phyloP scores from a whole-genome alignment of 441 rosid species.

The Manihot esculenta region DNA sequence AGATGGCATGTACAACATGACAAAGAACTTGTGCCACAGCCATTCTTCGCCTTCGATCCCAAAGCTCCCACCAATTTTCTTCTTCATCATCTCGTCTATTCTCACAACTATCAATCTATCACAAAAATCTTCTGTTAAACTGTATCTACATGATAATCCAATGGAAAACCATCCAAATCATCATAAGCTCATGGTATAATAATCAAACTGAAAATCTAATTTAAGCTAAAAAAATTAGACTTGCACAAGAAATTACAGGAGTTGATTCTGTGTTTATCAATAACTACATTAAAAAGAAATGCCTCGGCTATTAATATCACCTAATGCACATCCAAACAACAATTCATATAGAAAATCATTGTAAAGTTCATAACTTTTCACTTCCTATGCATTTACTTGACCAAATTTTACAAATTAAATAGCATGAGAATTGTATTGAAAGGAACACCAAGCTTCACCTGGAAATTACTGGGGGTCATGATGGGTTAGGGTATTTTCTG shows the following conservation, averaged over 20 bases:
- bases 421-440: background rate
- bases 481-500: slow-evolving; percentile 14
- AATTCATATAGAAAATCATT: background rate
- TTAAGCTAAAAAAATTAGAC: background rate
- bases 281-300: background rate
- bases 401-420: background rate
- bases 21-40: slow-evolving; percentile 25
- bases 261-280: background rate
- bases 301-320: background rate
- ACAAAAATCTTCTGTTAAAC: background rate
- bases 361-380: background rate
- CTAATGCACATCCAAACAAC: background rate
- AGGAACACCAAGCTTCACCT: slow-evolving; percentile 1
- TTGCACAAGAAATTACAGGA: too few species aligned
- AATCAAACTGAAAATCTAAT: background rate
- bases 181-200: background rate
- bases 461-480: slow-evolving; percentile 11
- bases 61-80: slow-evolving; percentile 19
- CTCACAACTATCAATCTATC: slow-evolving; percentile 22
- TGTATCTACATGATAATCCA: too few species aligned
- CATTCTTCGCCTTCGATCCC: slow-evolving; percentile 25
- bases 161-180: background rate
- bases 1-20: slow-evolving; percentile 21
- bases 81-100: slow-evolving; percentile 18
- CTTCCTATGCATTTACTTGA: background rate